Conservation (phyloP, 495 filamentous ascomycete species). For the Trichoderma erinaceum region DNA sequence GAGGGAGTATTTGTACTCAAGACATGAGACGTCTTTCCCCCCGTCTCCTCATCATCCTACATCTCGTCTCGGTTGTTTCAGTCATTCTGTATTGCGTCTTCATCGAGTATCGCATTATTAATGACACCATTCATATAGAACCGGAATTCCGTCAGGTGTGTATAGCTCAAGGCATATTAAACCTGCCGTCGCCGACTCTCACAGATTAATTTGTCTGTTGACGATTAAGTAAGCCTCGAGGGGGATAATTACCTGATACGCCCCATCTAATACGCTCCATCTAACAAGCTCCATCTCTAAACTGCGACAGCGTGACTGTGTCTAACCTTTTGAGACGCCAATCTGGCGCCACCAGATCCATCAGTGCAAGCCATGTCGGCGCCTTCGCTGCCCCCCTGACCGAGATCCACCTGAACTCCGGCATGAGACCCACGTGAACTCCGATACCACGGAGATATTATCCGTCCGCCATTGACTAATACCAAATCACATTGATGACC, state of each 20-base stretch:
- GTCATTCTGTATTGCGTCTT: too few relatives aligned
- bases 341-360: slow-evolving; percentile 1
- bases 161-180: background rate
- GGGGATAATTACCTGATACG: background rate
- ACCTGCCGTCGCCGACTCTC: too few relatives aligned
- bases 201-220: background rate
- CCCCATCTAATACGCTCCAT: background rate
- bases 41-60: background rate
- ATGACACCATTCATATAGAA: background rate
- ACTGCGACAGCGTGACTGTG: too few relatives aligned
- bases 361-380: too few relatives aligned
- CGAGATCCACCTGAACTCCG: slow-evolving; percentile 5
- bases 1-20: background rate
- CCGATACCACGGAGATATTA: background rate
- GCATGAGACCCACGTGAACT: background rate
- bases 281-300: background rate
- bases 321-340: background rate
- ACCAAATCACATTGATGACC: background rate
- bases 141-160: background rate
- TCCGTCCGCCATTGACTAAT: background rate
- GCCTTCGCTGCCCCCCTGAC: background rate
- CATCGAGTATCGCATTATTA: too few relatives aligned
- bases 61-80: too few relatives aligned
- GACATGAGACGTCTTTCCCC: background rate
- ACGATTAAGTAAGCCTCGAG: background rate